These are phyloP conservation scores for Gossypium schwendimanii DNA, from an alignment of 441 rosid species.

Conservation along the genomic window DNA sequence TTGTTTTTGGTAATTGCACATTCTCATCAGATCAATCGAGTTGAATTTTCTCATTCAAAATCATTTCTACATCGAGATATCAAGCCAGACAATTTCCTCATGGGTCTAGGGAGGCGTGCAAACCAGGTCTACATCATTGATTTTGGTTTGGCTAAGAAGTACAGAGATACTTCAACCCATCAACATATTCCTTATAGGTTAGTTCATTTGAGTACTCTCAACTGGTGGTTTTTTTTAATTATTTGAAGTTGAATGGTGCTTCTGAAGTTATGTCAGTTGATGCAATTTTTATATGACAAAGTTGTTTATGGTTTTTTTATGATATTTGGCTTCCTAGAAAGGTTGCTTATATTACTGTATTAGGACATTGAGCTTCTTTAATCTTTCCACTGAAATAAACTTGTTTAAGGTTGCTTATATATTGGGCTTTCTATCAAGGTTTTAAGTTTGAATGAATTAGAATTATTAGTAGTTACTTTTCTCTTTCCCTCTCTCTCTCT, in stretches of 20 bases:
- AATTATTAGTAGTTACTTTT: background rate
- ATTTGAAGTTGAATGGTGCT: background rate
- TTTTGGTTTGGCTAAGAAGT: conserved; percentile 97
- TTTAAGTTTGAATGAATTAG: background rate
- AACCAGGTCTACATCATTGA: conserved; percentile 94
- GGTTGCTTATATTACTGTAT: background rate
- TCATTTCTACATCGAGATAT: conserved; percentile 96
- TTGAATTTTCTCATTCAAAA: conserved; percentile 84
- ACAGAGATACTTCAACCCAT: conserved; percentile 79
- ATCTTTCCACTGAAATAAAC: background rate
- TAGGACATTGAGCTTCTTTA: background rate
- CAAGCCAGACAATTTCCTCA: conserved; percentile 95
- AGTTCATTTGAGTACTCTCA: background rate
- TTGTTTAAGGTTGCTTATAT: background rate
- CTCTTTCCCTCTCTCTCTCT: background rate
- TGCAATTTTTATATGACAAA: background rate
- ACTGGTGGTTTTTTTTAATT: background rate
- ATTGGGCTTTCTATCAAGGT: background rate
- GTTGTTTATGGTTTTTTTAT: background rate
- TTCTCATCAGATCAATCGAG: conserved; percentile 66
- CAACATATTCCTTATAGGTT: conserved; percentile 97
- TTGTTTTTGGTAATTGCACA: conserved; percentile 5
- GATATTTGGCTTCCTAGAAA: background rate
- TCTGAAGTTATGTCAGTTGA: background rate
- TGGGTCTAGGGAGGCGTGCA: conserved; percentile 98